A percentile compares a stretch with the other conserved stretches of the same genome.
These are phyloP conservation scores for Allomyces arbusculus DNA, from an alignment of 192 early-diverging fungal species.

Conservation along the genomic window DNA sequence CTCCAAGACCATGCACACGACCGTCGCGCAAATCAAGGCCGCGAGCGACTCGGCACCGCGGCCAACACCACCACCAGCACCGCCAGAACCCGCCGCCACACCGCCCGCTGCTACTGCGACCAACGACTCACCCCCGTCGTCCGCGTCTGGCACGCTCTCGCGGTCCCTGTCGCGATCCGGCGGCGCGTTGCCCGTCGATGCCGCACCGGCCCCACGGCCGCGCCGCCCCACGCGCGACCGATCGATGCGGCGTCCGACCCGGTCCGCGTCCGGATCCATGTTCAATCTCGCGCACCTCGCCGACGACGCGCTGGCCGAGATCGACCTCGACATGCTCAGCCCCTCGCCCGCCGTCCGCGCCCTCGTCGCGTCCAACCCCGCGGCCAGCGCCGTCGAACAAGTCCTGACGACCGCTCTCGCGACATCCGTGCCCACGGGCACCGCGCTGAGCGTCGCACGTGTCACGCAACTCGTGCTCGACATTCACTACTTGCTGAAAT, in stretches of 20 bases:
- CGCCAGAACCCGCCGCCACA: too few species aligned
- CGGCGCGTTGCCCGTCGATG: neutral
- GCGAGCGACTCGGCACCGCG: too few species aligned
- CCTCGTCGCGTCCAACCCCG: neutral
- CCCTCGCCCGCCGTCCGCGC: neutral
- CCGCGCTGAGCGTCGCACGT: neutral
- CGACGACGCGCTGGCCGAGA: neutral
- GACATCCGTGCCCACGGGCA: neutral
- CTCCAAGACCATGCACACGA: neutral
- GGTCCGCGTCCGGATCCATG: neutral
- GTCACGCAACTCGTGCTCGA: neutral
- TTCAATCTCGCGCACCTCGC: neutral
- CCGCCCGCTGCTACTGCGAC: neutral
- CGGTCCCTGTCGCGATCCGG: neutral
- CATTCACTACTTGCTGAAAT: neutral
- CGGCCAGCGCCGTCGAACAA: neutral
- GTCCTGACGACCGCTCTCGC: neutral
- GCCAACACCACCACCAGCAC: too few species aligned
- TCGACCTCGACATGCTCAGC: neutral
- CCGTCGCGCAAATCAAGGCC: neutral
- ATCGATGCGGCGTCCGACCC: neutral
- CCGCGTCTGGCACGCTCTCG: neutral
- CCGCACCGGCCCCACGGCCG: neutral
- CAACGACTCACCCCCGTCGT: neutral
- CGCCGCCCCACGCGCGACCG: neutral